Percentiles rank a stretch among this genome's conserved stretches.
phyloP scores from a whole-genome alignment of 2,329 filamentous ascomycete species.

The Beauveria caledonica region DNA sequence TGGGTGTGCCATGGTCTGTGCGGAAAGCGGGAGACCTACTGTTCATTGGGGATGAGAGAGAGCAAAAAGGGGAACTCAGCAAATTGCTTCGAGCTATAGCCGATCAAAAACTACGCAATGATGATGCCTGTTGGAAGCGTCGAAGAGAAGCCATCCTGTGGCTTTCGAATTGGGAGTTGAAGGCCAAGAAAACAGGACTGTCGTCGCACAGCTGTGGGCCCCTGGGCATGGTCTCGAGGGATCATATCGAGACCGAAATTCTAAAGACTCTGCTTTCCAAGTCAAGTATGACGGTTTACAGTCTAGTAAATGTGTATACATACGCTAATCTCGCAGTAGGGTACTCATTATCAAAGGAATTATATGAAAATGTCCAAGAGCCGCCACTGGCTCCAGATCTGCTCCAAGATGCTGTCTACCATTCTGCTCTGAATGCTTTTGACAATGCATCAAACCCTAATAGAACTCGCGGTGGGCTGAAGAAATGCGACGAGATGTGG shows the following conservation, averaged over 20 bases:
- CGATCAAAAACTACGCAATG: conserved; percentile 43
- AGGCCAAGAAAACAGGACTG: conserved; percentile 21
- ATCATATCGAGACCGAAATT: conserved; percentile 61
- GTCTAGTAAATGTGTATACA: not conserved
- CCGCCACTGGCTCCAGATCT: conserved; percentile 39
- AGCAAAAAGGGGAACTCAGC: conserved; percentile 53
- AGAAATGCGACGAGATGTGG: conserved; percentile 69
- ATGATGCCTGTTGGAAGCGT: conserved; percentile 56
- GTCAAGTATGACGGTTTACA: conserved; percentile 40
- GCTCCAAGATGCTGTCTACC: conserved; percentile 53
- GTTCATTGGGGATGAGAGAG: conserved; percentile 53
- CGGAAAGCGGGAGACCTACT: conserved; percentile 53
- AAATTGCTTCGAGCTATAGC: conserved; percentile 50
- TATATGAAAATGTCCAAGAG: conserved; percentile 48
- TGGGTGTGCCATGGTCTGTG: conserved; percentile 42
- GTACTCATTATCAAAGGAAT: conserved; percentile 52
- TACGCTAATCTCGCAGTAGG: conserved; percentile 30
- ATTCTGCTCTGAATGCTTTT: conserved; percentile 60
- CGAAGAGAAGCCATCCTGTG: conserved; percentile 60
- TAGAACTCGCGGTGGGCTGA: conserved; percentile 64
- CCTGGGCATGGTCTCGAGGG: conserved; percentile 50
- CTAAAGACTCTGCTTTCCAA: conserved; percentile 58
- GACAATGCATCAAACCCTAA: conserved; percentile 80
- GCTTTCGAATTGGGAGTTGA: conserved; percentile 63
- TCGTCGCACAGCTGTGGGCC: conserved; percentile 47